phyloP scores from a whole-genome alignment of 441 rosid genomes.

The Eruca vesicaria region DNA sequence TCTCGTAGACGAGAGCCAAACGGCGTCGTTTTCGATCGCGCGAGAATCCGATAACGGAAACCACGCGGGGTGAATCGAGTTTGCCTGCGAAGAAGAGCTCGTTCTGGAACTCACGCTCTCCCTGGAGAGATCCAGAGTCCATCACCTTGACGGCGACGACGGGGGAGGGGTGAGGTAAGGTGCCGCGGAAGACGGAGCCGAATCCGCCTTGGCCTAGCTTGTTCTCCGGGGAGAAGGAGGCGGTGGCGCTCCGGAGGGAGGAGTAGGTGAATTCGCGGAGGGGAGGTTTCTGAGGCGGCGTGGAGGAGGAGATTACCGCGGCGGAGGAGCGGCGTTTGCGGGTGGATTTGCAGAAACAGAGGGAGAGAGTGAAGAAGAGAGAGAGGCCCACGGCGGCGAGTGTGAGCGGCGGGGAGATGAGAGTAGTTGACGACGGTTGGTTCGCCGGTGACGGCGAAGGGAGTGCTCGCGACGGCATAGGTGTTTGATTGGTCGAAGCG shows the following conservation, averaged over 20 bases:
- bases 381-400: conserved; percentile 57
- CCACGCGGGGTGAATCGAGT: conserved; percentile 55
- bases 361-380: conserved; percentile 48
- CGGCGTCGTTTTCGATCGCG: conserved; percentile 48
- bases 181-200: conserved; percentile 78
- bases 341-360: conserved; percentile 67
- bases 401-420: conserved; percentile 39
- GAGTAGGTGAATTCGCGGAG: conserved; percentile 74
- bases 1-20: conserved; percentile 73
- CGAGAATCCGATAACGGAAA: conserved; percentile 79
- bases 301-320: conserved; percentile 28
- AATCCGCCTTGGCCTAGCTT: conserved; percentile 92
- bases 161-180: conserved; percentile 35
- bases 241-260: conserved; percentile 72
- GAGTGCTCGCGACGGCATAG: conserved; percentile 49
- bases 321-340: conserved; percentile 46
- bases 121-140: conserved; percentile 90
- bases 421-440: conserved; percentile 2
- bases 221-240: conserved; percentile 58
- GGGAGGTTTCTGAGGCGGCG: conserved; percentile 60
- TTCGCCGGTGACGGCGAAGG: conserved; percentile 31
- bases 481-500: neutral
- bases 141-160: conserved; percentile 74
- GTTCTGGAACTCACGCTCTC: conserved; percentile 92
- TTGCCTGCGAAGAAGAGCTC: conserved; percentile 81